These are phyloP conservation scores for Diaporthe destruens DNA, from an alignment of 2,329 filamentous ascomycete species.

Conservation along the genomic window DNA sequence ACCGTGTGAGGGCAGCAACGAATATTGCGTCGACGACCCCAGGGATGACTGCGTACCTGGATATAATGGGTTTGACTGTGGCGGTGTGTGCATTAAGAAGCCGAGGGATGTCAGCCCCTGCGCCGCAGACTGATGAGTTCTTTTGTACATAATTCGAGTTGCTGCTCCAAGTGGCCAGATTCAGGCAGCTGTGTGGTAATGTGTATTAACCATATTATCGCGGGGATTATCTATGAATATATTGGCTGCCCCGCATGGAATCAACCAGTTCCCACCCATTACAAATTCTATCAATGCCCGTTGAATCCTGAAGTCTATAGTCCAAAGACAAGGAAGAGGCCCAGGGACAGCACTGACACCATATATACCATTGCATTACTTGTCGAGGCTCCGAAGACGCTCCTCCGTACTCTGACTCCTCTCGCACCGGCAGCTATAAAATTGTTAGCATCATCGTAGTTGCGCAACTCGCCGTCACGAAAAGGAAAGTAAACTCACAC, in stretches of 20 bases:
- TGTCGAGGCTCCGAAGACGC: not conserved
- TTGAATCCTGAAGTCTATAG: not conserved
- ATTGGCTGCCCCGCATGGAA: too few relatives aligned
- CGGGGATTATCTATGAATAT: not conserved
- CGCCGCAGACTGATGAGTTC: not conserved
- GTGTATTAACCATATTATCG: not conserved
- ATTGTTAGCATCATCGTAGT: not conserved
- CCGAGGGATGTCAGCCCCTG: not conserved
- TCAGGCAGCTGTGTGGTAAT: not conserved
- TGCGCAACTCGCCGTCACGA: not conserved
- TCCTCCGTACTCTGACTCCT: not conserved
- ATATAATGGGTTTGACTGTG: slow-evolving; percentile 57
- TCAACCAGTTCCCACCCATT: too few relatives aligned
- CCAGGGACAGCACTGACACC: not conserved
- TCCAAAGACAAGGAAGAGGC: not conserved
- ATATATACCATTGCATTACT: not conserved
- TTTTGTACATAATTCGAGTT: too few relatives aligned
- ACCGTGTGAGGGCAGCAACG: not conserved
- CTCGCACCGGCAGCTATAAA: not conserved
- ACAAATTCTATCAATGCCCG: not conserved
- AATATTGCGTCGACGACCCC: slow-evolving; percentile 56
- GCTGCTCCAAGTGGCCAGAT: not conserved
- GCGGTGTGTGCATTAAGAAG: slow-evolving; percentile 53
- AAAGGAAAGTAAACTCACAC: not conserved
- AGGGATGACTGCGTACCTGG: slow-evolving; percentile 55